phyloP scores from a whole-genome alignment of 2,329 filamentous ascomycete genomes.

The Diaporthe eres region DNA sequence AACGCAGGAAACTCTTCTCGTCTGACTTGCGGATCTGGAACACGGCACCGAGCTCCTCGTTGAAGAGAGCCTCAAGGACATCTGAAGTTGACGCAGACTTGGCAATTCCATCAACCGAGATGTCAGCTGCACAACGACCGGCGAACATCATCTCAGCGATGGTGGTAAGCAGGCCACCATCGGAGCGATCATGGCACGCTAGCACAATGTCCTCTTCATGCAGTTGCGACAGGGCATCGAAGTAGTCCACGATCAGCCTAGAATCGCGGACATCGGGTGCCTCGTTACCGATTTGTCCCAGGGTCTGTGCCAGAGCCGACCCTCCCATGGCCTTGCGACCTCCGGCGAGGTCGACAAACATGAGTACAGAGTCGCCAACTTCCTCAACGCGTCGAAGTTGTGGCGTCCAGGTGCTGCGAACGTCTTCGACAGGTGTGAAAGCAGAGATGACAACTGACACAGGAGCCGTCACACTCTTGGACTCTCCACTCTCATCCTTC shows the following conservation, averaged over 20 bases:
- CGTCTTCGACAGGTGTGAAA: slow-evolving; percentile 86
- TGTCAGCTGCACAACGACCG: slow-evolving; percentile 87
- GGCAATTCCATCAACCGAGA: slow-evolving; percentile 83
- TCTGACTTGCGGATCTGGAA: slow-evolving; percentile 93
- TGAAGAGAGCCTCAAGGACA: slow-evolving; percentile 87
- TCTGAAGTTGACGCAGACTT: slow-evolving; percentile 73
- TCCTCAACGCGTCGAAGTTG: slow-evolving; percentile 86
- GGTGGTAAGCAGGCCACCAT: slow-evolving; percentile 92
- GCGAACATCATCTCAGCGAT: slow-evolving; percentile 99
- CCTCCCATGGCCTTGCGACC: slow-evolving; percentile 88
- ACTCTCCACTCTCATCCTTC: slow-evolving; percentile 78
- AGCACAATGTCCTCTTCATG: slow-evolving; percentile 77
- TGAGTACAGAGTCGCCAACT: slow-evolving; percentile 87
- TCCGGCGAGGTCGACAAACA: slow-evolving; percentile 91
- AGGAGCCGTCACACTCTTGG: slow-evolving; percentile 91
- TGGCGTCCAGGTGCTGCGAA: slow-evolving; percentile 93
- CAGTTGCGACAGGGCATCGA: slow-evolving; percentile 82
- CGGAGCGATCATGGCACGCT: slow-evolving; percentile 94
- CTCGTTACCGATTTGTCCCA: slow-evolving; percentile 87
- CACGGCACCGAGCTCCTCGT: slow-evolving; percentile 94
- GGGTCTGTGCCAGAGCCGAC: slow-evolving; percentile 90
- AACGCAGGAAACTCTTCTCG: slow-evolving; percentile 87
- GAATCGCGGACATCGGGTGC: slow-evolving; percentile 88
- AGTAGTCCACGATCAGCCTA: slow-evolving; percentile 88
- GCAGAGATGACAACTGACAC: slow-evolving; percentile 93